These are phyloP conservation scores for Hypoxylon intermedium DNA, from an alignment of 495 filamentous ascomycete species.

Conservation along the genomic window DNA sequence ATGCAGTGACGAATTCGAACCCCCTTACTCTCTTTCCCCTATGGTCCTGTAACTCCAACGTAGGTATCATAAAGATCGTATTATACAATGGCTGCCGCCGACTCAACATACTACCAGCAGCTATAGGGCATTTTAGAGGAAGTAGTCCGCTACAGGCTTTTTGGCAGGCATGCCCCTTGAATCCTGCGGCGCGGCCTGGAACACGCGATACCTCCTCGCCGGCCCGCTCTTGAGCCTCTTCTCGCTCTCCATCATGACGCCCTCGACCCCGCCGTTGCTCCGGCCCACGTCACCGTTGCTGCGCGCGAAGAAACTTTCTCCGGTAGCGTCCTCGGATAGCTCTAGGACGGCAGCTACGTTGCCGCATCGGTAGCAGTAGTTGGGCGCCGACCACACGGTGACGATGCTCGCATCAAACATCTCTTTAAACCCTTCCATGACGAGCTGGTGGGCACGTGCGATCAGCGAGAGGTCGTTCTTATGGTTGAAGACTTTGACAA, in stretches of 20 bases:
- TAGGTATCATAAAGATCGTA: slow-evolving; percentile 10
- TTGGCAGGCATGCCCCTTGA: slow-evolving; percentile 98
- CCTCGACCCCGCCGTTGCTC: slow-evolving; percentile 49
- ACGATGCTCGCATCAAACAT: slow-evolving; percentile 97
- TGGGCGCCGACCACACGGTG: slow-evolving; percentile 96
- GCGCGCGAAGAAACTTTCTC: slow-evolving; percentile 74
- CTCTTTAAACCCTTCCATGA: slow-evolving; percentile 99
- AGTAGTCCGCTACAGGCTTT: slow-evolving; percentile 98
- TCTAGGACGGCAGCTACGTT: slow-evolving; percentile 97
- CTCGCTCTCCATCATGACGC: slow-evolving; percentile 53
- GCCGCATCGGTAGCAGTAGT: slow-evolving; percentile 97
- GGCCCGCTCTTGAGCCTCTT: slow-evolving; percentile 65
- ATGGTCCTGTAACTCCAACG: too few species aligned
- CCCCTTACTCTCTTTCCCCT: too few species aligned
- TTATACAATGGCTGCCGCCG: slow-evolving; percentile 26
- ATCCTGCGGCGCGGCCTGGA: slow-evolving; percentile 96
- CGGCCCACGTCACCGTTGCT: slow-evolving; percentile 80
- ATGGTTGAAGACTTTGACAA: slow-evolving; percentile 95
- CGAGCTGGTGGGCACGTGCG: slow-evolving; percentile 93
- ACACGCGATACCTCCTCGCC: slow-evolving; percentile 90
- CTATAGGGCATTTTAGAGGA: slow-evolving; percentile 62
- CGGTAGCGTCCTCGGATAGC: slow-evolving; percentile 82
- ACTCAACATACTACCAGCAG: too few species aligned
- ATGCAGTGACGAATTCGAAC: too few species aligned
- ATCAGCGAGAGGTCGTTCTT: slow-evolving; percentile 89